Evolutionary conservation across 2,329 filamentous ascomycete species (phyloP), one percentile per base, ranked within the genome.

Genomic region (Triangularia setosa): DNA sequence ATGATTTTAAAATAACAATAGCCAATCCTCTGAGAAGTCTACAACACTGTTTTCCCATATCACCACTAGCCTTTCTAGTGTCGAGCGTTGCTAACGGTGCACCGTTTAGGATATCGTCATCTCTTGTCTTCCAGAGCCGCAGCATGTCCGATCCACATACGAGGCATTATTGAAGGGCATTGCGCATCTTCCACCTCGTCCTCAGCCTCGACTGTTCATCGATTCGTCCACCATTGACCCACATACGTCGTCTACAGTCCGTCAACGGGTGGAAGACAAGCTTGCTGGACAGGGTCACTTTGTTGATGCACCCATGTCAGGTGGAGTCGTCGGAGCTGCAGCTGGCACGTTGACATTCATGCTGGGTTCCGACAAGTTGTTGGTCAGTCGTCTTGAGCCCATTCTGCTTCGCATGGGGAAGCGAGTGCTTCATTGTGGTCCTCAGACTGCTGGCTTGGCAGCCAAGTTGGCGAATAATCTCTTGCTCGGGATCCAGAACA

Each of bases 381-480:
- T 91, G 0, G 81, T 95, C 1, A 78, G 87, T 1, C 84, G 86
- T 11, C 82, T 91, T 9, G 89, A 89, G 64, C 83, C 87, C 0
- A 82, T 93, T 1, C 82, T 99, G 4, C 81, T 88, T 23, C 82
- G 87, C 66, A 97, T 99, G 93, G 95, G 95, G 61, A 88, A 88
- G 73, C 90, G 89, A 65, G 90, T 96, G 4, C 83, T 96, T 66
- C 93, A 96, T 75, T 90, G 96, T 72, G 95, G 95, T 3, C 82
- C 82, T 0, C 93, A 96, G 69, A 93, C 93, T 11, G 86, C 91
- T 2, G 95, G 95, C 0, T 84, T 99, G 1, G 91, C 92, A 11
- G 95, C 91, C 44, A 99, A 99, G 79, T 83, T 99, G 30, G 93
- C 94, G 61, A 99, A 99, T 80, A 99, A 99, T 78, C 99, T 99